Base-by-base conservation (phyloP, 495 filamentous ascomycete species). In the Friedmanniomyces simplex region DNA sequence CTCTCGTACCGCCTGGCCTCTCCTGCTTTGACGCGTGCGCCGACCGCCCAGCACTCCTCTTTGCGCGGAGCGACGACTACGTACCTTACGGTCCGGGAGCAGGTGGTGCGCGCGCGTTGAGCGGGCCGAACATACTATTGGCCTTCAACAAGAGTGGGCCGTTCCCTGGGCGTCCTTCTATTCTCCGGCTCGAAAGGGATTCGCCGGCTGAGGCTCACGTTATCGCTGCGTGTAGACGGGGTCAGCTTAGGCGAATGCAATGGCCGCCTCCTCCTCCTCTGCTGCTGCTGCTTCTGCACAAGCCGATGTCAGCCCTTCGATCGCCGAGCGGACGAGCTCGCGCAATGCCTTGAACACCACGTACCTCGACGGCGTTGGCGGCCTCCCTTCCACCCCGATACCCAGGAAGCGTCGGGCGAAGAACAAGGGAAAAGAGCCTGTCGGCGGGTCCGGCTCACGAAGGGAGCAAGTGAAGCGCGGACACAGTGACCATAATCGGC, bases 391-490 rank as follows among this genome's bases (percentile, higher is more conserved):
- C 13, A 45, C 55, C 7, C 58, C 60, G 24, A 32, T 51, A 14
- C 59, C 59, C 10, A 22, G 26, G 7, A 58, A 58, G 37, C 41
- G 46, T 13, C 54, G 59, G 24, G 24, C 34, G 34, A 52, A 25
- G 50, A 16, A 28, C 47, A 59, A 63, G 48, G 57, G 52, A 1
- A 63, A 59, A 37, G 52, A 52, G 57, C 51, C 57, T 18, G 45
- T 34, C 12, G 22, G n/a, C 18, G 21, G 30, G 14, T n/a, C 21
- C 24, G 20, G 26, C 7, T 22, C 22, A 37, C 28, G 37, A 25
- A 45, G 45, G 45, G 32, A 57, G 14, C 54, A 43, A 21, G 11
- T 55, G 37, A 37, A 25, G 37, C 14, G 52, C 18, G 52, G 50
- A 32, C 2, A 50, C 34, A 61, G 39, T 14, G 53, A 50, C 1